phyloP scores from a whole-genome alignment of 768 basidiomycete genomes.

The Auriscalpium orientale region DNA sequence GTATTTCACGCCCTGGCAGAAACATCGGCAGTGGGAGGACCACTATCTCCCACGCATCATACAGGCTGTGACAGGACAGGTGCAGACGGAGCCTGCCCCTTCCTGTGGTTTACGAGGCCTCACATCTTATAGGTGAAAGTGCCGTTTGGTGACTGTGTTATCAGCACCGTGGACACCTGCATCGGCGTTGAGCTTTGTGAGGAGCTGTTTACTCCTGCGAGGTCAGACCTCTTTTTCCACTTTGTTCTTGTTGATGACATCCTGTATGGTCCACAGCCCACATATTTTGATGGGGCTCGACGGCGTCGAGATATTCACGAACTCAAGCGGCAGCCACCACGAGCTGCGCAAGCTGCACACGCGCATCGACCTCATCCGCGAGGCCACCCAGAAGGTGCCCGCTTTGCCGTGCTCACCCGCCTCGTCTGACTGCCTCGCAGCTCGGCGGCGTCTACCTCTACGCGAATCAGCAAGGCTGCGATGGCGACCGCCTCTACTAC shows the following conservation, averaged over 20 bases:
- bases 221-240: constrained; percentile 39
- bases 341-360: constrained; percentile 93
- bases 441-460: constrained; percentile 96
- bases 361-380: constrained; percentile 91
- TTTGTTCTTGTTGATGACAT: not conserved
- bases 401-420: not conserved
- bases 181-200: constrained; percentile 97
- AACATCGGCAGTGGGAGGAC: constrained; percentile 84
- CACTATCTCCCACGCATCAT: constrained; percentile 89
- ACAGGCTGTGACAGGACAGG: constrained; percentile 83
- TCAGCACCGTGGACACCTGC: constrained; percentile 91
- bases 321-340: constrained; percentile 97
- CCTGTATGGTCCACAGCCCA: constrained; percentile 47
- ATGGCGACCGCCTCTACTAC: constrained; percentile 96
- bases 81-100: constrained; percentile 20
- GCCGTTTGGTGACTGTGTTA: constrained; percentile 91
- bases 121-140: constrained; percentile 58
- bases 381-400: constrained; percentile 86
- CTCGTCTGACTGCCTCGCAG: constrained; percentile 31
- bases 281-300: constrained; percentile 98
- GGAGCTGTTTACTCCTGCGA: constrained; percentile 93
- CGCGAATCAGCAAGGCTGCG: constrained; percentile 98
- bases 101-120: not conserved
- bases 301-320: constrained; percentile 98
- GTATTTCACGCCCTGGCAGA: constrained; percentile 94